Base-by-base conservation (phyloP, 2,329 filamentous ascomycete species). In the Fusarium pilosicola region DNA sequence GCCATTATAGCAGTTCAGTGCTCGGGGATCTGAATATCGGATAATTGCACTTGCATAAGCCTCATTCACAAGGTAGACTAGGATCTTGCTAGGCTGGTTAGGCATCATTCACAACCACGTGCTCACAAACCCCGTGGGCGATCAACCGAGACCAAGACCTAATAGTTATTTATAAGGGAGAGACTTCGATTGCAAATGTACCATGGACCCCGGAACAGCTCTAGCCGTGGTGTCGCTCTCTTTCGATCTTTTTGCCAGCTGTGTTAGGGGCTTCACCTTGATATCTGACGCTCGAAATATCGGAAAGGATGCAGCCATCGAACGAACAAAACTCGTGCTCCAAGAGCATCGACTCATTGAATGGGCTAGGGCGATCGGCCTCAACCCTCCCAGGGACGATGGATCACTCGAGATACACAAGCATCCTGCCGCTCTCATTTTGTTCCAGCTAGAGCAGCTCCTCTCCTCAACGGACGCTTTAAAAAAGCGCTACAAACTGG, bases 141-240 rank as follows among this genome's bases (percentile, higher is more conserved):
- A 46, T 28, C 24, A 28, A 46, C 18, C 44, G 24, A 46, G 12
- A 28, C 12, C 5, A 18, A 28, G 13, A 20, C 24, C 9, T 45
- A 45, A 7, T 17, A 6, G 20, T 14, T 14, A 14, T 20, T 28
- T 20, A 14, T 14, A 28, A 17, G 24, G 12, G 24, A 14, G 0
- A 20, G 0, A 7, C 4, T 7, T 28, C 13, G 10, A 22, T 28
- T 15, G 13, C 4, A 1, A 4, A 46, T 28, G 0, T 3, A 15
- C 20, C 2, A 46, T 46, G 44, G 44, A 46, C 44, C 44, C 44
- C 8, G 44, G 44, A 28, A 46, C 44, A 22, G 44, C 44, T 28
- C 44, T 46, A 14, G 44, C 44, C 4, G 44, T 46, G 18, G 44
- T 46, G 8, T 46, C 44, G 8, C 24, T 46, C 24, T 46, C 44